Evolutionary conservation across 164 flowering plant species (phyloP), one percentile per base, ranked within the genome.

Genomic region (Sextonia rubra): DNA sequence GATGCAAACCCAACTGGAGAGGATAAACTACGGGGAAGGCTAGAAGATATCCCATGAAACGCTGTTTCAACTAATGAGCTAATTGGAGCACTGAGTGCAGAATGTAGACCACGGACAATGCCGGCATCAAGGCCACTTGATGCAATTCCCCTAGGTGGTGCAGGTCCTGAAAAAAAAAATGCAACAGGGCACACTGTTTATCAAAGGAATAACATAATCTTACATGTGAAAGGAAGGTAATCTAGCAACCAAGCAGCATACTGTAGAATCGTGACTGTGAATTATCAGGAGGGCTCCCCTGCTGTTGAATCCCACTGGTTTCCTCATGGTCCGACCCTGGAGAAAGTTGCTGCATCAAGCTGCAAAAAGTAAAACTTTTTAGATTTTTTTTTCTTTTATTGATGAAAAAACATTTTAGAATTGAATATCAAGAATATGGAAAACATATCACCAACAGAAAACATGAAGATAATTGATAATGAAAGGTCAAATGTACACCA

Each of bases 21-120:
- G 27, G 86, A 80, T 71, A 88, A 83, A 74, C 76, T 80, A 63
- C 70, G 85, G 58, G 90, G 87, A 64, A 85, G 85, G 74, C 88
- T 83, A 64, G 85, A 85, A 75, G 87, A 77, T 44, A 73, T 77
- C 69, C 80, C 82, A 76, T 78, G 77, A 49, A 85, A 75, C 14
- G 77, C 77, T 78, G 71, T 84, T 69, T 83, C 90, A 49, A 76
- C 22, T 60, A 79, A 77, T 64, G 83, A 81, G 73, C 77, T 69
- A 18, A 77, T 30, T 22, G 84, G 80, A 49, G 78, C 69, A 55
- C 74, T 77, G 15, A 79, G 70, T 52, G 85, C 68, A 56, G 84
- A 69, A 72, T 81, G 78, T 18, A 80, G 68, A 65, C 83, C 85
- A 58, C 71, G 79, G 37, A 66, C 66, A 49, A 81, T 73, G 65